Conservation (phyloP, 306 rosid genomes). For the Astragalus membranaceus region DNA sequence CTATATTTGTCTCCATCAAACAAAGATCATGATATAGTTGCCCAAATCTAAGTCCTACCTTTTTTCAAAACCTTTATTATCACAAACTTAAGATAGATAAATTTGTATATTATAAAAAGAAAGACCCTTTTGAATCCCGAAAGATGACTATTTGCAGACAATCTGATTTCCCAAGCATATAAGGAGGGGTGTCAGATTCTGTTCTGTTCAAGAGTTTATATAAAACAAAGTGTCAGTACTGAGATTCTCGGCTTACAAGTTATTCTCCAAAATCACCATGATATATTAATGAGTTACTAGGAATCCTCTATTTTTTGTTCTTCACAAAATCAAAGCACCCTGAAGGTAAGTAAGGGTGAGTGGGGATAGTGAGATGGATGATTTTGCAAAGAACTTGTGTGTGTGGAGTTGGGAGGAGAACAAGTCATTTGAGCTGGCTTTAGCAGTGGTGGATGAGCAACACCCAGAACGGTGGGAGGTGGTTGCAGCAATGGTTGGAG, state of each 20-base stretch:
- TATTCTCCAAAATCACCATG: background rate
- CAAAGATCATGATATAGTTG: too few species aligned
- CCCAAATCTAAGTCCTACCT: too few species aligned
- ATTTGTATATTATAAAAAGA: conserved; percentile 10
- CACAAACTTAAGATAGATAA: background rate
- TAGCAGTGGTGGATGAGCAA: conserved; percentile 60
- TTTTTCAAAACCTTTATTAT: too few species aligned
- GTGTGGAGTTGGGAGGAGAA: conserved; percentile 88
- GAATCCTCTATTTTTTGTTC: conserved; percentile 16
- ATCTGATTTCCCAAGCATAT: conserved; percentile 10
- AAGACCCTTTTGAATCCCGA: conserved; percentile 7
- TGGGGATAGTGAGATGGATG: conserved; percentile 28
- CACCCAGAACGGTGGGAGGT: conserved; percentile 61
- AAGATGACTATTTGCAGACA: background rate
- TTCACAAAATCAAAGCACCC: background rate
- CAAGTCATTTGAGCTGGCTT: conserved; percentile 72
- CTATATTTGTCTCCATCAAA: too few species aligned
- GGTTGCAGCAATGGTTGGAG: conserved; percentile 65
- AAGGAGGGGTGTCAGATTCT: conserved; percentile 23
- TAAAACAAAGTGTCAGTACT: background rate
- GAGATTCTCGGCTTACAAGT: background rate
- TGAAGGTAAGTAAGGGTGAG: background rate
- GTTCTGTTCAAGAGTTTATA: conserved; percentile 14
- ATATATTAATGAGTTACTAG: conserved; percentile 16
- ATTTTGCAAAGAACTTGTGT: conserved; percentile 21